A percentile compares a stretch with the other conserved stretches of the same genome.
phyloP scores from a whole-genome alignment of 2,329 filamentous ascomycete species.

The Aureobasidium zeae region DNA sequence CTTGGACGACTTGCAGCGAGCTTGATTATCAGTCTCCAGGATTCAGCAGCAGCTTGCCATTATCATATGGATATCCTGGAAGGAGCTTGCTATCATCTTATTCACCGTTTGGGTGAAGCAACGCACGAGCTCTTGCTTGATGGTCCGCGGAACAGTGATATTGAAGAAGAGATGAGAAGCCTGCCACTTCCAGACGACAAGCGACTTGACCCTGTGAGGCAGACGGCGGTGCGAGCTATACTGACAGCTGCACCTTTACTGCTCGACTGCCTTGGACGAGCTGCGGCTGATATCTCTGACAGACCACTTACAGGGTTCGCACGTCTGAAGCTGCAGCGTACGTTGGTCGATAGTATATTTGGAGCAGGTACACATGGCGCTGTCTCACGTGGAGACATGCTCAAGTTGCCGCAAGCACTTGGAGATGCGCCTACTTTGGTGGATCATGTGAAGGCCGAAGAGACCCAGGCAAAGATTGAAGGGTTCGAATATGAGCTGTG shows the following conservation, averaged over 20 bases:
- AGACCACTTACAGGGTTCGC: slow-evolving; percentile 20
- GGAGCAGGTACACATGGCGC: slow-evolving; percentile 19
- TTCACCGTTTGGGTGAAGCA: slow-evolving; percentile 32
- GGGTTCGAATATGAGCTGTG: slow-evolving; percentile 51
- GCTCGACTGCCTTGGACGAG: slow-evolving; percentile 34
- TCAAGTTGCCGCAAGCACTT: slow-evolving; percentile 28
- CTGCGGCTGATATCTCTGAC: slow-evolving; percentile 31
- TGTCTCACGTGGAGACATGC: slow-evolving; percentile 28
- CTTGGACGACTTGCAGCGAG: slow-evolving; percentile 27
- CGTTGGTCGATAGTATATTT: slow-evolving; percentile 37
- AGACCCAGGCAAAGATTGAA: slow-evolving; percentile 35
- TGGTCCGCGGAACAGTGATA: slow-evolving; percentile 18
- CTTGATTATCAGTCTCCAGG: slow-evolving; percentile 24
- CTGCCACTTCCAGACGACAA: slow-evolving; percentile 16
- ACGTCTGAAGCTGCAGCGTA: slow-evolving; percentile 37
- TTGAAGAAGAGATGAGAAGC: slow-evolving; percentile 22
- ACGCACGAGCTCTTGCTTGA: slow-evolving; percentile 35
- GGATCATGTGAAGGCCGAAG: slow-evolving; percentile 24
- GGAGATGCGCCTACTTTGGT: slow-evolving; percentile 28
- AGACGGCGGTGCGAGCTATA: slow-evolving; percentile 21
- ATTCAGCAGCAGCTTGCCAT: slow-evolving; percentile 26
- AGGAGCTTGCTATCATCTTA: slow-evolving; percentile 34
- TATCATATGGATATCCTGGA: slow-evolving; percentile 35
- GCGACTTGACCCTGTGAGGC: slow-evolving; percentile 22
- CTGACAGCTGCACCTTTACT: slow-evolving; percentile 34